phyloP scores from a whole-genome alignment of 2,329 filamentous ascomycete species.

The Ceratocystiopsis sp. region DNA sequence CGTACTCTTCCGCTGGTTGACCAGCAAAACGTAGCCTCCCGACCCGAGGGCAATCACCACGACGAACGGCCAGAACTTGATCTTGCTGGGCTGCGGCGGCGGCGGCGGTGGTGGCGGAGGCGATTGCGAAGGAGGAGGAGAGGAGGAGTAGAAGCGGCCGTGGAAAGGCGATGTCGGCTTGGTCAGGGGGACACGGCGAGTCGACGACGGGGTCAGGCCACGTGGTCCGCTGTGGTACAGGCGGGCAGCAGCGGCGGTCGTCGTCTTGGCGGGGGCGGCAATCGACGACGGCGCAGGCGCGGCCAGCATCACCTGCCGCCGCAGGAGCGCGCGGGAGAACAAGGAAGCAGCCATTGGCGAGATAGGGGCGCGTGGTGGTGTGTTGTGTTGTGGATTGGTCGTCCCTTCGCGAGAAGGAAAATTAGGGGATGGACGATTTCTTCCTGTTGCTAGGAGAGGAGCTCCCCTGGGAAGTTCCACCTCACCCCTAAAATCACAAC shows the following conservation, averaged over 20 bases:
- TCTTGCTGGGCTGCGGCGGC: constrained; percentile 8
- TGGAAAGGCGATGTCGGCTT: neutral
- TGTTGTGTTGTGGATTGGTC: too few species aligned
- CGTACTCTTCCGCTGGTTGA: constrained; percentile 22
- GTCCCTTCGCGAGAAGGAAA: neutral
- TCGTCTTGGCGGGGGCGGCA: neutral
- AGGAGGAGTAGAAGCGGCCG: constrained; percentile 2
- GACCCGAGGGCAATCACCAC: constrained; percentile 29
- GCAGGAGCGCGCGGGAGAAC: constrained; percentile 4
- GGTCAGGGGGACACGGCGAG: neutral
- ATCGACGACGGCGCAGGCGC: neutral
- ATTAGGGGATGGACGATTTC: too few species aligned
- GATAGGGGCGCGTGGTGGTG: neutral
- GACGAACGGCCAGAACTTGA: constrained; percentile 45
- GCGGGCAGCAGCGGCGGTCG: neutral
- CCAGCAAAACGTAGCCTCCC: constrained; percentile 31
- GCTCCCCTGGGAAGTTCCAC: too few species aligned
- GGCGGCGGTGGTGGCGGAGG: constrained; percentile 2
- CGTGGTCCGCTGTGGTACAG: neutral
- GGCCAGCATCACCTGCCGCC: constrained; percentile 1
- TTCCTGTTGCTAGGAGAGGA: too few species aligned
- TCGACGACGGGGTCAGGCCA: neutral
- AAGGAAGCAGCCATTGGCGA: constrained; percentile 3
- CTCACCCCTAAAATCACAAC: too few species aligned
- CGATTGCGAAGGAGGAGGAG: neutral